These are phyloP conservation scores for Pichia sp. DNA, from an alignment of 1,139 yeast genomes.

Conservation along the genomic window DNA sequence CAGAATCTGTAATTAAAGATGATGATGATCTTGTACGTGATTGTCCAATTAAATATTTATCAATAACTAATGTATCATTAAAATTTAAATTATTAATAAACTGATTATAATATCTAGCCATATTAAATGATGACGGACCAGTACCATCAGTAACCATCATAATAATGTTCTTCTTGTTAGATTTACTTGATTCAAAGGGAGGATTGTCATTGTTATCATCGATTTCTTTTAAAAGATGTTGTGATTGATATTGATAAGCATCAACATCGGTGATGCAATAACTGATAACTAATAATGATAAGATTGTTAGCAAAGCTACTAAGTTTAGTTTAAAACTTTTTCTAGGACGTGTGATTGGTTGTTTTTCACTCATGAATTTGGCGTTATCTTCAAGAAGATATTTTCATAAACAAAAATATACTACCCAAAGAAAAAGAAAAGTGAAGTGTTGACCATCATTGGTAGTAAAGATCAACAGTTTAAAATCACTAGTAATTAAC, in stretches of 20 bases:
- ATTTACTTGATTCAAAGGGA: not conserved
- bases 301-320: not conserved
- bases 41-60: slow-evolving; percentile 63
- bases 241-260: not conserved
- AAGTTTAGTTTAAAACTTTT: slow-evolving; percentile 2
- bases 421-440: no score
- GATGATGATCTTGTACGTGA: slow-evolving; percentile 70
- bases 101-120: slow-evolving; percentile 69
- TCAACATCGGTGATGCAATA: slow-evolving; percentile 4
- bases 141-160: slow-evolving; percentile 90
- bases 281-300: not conserved
- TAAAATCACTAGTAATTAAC: no score
- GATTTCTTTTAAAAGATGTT: no score
- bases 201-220: no score
- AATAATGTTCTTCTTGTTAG: slow-evolving; percentile 52
- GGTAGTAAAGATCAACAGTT: no score
- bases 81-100: slow-evolving; percentile 43
- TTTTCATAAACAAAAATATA: no score
- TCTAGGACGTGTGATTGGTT: no score
- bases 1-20: slow-evolving; percentile 79
- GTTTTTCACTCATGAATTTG: not conserved
- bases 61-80: slow-evolving; percentile 53
- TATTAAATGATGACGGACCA: slow-evolving; percentile 78
- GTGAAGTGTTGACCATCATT: no score
- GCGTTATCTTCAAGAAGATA: no score